Evolutionary conservation across 192 early-diverging fungal species (phyloP), one percentile per base, ranked within the genome.

Genomic region (Oehlia diaphana): DNA sequence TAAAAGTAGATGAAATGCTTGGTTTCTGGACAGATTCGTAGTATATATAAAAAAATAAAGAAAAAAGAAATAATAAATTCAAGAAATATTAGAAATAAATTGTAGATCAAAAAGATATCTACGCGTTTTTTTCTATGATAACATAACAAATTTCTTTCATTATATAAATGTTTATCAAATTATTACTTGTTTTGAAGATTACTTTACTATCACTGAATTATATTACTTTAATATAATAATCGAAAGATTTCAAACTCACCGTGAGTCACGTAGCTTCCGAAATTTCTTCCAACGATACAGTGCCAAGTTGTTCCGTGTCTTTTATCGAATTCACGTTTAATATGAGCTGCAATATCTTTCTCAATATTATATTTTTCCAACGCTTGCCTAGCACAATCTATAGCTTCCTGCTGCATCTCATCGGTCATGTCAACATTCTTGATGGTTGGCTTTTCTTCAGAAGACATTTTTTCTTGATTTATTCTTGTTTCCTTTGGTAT

Each of bases 1-100:
- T 99, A 98, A 84, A 99, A 98, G 92, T 98, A 99, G 87, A 99
- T 97, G 80, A 98, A 99, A 81, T 96, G 95, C 89, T 97, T 89
- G 73, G 92, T 92, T 84, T 93, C 91, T 90, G 81, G 31, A 35
- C n/a, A 3, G 19, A 33, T 12, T 10, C 13, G 65, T 14, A 64
- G 31, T 13, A 63, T 63, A 62, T 71, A 26, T 44, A 44, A 44
- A 9, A 23, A n/a, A n/a, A n/a, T n/a, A n/a, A n/a, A n/a, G n/a
- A n/a, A n/a, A n/a, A 70, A 42, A 53, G 26, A 33, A 76, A 5
- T 42, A 42, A 8, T 42, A 42, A 42, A 42, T 42, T 42, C 37
- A 31, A 26, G 31, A 64, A 35, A 31, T 26, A 49, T 19, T 50
- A 28, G 9, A 70, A 44, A 63, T 39, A 49, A 9, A 28, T 61